A percentile compares a stretch with the other conserved stretches of the same genome.
These are phyloP conservation scores for Beauveria sp. DNA, from an alignment of 2,329 filamentous ascomycete genomes.

Conservation along the genomic window DNA sequence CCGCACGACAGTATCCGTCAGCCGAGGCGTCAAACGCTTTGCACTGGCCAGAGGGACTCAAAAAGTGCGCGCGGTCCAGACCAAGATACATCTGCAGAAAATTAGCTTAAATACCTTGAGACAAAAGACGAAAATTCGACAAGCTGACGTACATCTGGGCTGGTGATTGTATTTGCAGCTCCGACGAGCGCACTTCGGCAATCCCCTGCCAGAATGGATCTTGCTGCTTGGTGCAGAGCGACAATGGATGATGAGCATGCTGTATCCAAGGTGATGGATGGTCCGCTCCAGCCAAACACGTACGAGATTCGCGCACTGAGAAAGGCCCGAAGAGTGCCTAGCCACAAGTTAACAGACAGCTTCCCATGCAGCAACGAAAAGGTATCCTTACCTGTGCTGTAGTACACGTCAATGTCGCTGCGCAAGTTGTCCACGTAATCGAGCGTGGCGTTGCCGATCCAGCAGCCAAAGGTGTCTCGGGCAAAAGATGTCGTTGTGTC, in stretches of 20 bases:
- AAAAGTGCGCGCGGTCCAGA: conserved; percentile 15
- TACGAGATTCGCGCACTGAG: conserved; percentile 26
- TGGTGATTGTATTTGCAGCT: conserved; percentile 30
- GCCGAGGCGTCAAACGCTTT: conserved; percentile 20
- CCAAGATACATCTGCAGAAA: conserved; percentile 4
- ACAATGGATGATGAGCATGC: conserved; percentile 30
- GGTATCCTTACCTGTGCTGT: conserved; percentile 13
- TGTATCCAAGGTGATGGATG: conserved; percentile 26
- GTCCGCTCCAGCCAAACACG: conserved; percentile 29
- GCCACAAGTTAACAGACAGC: conserved; percentile 21
- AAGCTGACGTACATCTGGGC: not conserved
- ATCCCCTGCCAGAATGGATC: conserved; percentile 21
- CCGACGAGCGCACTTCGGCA: conserved; percentile 27
- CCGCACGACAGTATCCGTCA: conserved; percentile 44
- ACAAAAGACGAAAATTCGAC: too few species aligned
- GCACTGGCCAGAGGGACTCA: conserved; percentile 20
- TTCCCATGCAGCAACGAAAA: conserved; percentile 14
- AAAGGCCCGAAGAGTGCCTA: conserved; percentile 26
- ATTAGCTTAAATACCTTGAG: not conserved
- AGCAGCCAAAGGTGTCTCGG: conserved; percentile 18
- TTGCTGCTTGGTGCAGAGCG: conserved; percentile 26
- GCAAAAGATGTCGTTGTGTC: not conserved
- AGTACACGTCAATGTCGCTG: not conserved
- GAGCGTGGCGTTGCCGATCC: conserved; percentile 17
- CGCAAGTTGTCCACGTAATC: conserved; percentile 20